These are phyloP conservation scores for Paramecium primaurelia DNA, from an alignment of 73 alveolate genomes.

Conservation along the genomic window DNA sequence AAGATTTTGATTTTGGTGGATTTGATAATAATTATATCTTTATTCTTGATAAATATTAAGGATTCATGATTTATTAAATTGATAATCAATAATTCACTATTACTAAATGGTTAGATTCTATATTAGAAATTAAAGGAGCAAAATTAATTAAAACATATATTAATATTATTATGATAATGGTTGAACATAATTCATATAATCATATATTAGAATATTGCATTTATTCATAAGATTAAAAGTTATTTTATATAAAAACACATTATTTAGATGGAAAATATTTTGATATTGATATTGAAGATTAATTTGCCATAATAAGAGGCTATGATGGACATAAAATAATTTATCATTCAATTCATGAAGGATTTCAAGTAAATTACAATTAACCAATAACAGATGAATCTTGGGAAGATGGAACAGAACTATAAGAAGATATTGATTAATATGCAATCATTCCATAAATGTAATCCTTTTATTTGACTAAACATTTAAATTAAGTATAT, in stretches of 20 bases:
- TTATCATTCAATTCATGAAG: background rate
- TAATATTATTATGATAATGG: background rate
- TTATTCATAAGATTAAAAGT: background rate
- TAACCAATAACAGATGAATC: background rate
- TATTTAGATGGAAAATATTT: conserved; percentile 7
- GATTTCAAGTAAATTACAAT: background rate
- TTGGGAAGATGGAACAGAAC: background rate
- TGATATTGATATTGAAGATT: background rate
- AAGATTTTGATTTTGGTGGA: background rate
- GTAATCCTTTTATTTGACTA: background rate
- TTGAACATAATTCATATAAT: background rate
- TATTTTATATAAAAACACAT: background rate
- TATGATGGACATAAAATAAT: conserved; percentile 26
- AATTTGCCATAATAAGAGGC: conserved; percentile 10
- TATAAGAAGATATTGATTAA: background rate
- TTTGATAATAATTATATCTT: background rate
- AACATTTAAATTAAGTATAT: background rate
- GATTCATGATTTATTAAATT: background rate
- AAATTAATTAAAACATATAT: background rate
- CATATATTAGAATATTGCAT: background rate
- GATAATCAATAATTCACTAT: background rate
- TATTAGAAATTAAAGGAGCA: background rate
- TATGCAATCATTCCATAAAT: background rate
- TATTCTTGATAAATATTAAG: background rate
- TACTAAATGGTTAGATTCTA: background rate